phyloP scores from a whole-genome alignment of 768 basidiomycete species.

The Mycena rosella region DNA sequence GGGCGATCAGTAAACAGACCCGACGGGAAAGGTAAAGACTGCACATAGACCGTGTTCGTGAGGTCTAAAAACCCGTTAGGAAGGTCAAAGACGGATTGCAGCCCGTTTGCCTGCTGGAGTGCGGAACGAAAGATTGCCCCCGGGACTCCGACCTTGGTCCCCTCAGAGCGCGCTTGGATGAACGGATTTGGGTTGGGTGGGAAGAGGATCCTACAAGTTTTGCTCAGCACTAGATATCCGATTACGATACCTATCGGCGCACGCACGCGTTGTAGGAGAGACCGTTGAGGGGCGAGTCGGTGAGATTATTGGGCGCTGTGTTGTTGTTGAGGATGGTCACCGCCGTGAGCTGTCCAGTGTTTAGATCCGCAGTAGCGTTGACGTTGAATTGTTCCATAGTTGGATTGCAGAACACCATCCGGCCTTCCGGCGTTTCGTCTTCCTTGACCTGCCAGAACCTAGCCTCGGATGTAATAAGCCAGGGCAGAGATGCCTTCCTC shows the following conservation, averaged over 20 bases:
- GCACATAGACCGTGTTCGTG: constrained; percentile 65
- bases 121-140: constrained; percentile 72
- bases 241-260: too few relatives aligned
- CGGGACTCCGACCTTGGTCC: constrained; percentile 64
- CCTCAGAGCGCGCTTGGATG: constrained; percentile 62
- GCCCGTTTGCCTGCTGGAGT: constrained; percentile 53
- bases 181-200: constrained; percentile 54
- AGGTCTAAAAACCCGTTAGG: constrained; percentile 65
- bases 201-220: constrained; percentile 57
- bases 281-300: constrained; percentile 24
- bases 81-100: constrained; percentile 60
- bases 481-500: not conserved
- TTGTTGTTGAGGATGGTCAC: constrained; percentile 26
- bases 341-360: constrained; percentile 28
- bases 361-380: constrained; percentile 50
- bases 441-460: constrained; percentile 49
- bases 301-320: constrained; percentile 29
- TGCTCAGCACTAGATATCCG: constrained; percentile 2
- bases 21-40: constrained; percentile 38
- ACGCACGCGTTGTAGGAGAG: constrained; percentile 33
- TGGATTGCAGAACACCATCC: constrained; percentile 58
- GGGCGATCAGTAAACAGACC: not conserved
- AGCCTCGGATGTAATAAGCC: not conserved
- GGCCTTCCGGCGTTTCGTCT: constrained; percentile 43
- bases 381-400: constrained; percentile 51